A percentile compares a stretch with the other conserved stretches of the same genome.
Evolutionary conservation across 1,139 yeast genomes (phyloP).

Genomic region (Hansenula anomala): DNA sequence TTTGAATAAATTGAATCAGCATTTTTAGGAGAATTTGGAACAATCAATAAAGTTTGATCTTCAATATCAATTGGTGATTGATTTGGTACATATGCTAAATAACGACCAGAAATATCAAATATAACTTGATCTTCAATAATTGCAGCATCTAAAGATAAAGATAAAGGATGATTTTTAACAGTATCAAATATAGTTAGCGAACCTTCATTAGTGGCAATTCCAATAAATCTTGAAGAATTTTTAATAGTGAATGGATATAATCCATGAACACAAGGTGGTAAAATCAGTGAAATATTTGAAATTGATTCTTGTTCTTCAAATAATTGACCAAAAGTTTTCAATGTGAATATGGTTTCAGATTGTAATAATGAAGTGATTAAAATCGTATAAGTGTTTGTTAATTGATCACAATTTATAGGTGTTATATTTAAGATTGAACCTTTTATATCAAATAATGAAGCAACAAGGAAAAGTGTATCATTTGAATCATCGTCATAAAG

Average conservation of each 20-base stretch:
- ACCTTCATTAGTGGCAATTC: constrained; percentile 24
- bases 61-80: background rate
- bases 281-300: constrained; percentile 9
- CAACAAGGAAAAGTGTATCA: constrained; percentile 30
- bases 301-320: constrained; percentile 9
- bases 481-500: constrained; percentile 2
- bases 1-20: background rate
- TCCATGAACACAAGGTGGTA: constrained; percentile 24
- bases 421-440: constrained; percentile 19
- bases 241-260: constrained; percentile 17
- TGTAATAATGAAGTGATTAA: constrained; percentile 11
- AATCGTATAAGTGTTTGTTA: constrained; percentile 16
- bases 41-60: constrained; percentile 11
- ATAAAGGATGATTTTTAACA: constrained; percentile 11
- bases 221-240: constrained; percentile 15
- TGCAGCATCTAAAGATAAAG: constrained; percentile 12
- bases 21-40: constrained; percentile 40
- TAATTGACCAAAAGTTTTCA: constrained; percentile 20
- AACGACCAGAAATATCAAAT: constrained; percentile 46
- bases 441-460: constrained; percentile 9
- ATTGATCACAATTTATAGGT: constrained; percentile 21
- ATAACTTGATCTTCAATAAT: constrained; percentile 34
- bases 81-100: constrained; percentile 41
- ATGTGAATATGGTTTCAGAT: constrained; percentile 10
- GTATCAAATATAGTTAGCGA: constrained; percentile 20